Evolutionary conservation across 129 eudicot genomes (phyloP).

Genomic region (Centaurea solstitialis): DNA sequence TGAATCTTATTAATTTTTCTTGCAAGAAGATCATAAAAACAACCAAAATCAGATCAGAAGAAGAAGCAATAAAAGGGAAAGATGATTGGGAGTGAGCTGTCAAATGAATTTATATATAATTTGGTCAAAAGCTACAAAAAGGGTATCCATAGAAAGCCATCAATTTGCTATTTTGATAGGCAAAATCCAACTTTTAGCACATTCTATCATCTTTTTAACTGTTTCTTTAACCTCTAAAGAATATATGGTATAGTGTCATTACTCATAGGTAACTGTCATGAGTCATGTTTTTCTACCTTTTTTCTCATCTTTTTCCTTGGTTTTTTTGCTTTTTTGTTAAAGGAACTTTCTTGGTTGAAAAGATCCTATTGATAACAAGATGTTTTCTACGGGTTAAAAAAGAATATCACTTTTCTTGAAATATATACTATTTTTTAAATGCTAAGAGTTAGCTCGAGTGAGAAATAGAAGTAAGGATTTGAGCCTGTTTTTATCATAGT

Average conservation of each 20-base stretch:
- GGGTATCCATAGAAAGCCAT: constrained; percentile 22
- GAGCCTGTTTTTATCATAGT: no score
- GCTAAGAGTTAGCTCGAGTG: neutral
- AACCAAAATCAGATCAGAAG: constrained; percentile 13
- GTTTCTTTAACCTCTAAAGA: constrained; percentile 12
- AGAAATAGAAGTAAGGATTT: neutral
- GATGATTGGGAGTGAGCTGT: constrained; percentile 34
- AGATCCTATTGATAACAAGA: no score
- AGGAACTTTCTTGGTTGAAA: constrained; percentile 11
- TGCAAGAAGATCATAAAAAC: constrained; percentile 26
- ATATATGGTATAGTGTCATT: constrained; percentile 11
- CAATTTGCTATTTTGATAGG: constrained; percentile 25
- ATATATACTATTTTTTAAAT: no score
- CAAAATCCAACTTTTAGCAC: constrained; percentile 15
- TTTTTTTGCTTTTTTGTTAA: constrained; percentile 21
- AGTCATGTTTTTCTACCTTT: constrained; percentile 14
- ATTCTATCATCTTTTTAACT: constrained; percentile 17
- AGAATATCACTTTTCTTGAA: neutral
- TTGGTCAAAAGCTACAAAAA: constrained; percentile 33
- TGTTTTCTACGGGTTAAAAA: neutral
- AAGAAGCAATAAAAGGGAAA: constrained; percentile 20
- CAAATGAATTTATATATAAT: constrained; percentile 10
- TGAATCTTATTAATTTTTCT: constrained; percentile 9
- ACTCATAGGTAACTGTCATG: constrained; percentile 31
- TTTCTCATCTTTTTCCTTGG: neutral